A percentile compares a stretch with the other conserved stretches of the same genome.
Conservation (phyloP, 768 basidiomycete species). For the Coprinellus micaceus region DNA sequence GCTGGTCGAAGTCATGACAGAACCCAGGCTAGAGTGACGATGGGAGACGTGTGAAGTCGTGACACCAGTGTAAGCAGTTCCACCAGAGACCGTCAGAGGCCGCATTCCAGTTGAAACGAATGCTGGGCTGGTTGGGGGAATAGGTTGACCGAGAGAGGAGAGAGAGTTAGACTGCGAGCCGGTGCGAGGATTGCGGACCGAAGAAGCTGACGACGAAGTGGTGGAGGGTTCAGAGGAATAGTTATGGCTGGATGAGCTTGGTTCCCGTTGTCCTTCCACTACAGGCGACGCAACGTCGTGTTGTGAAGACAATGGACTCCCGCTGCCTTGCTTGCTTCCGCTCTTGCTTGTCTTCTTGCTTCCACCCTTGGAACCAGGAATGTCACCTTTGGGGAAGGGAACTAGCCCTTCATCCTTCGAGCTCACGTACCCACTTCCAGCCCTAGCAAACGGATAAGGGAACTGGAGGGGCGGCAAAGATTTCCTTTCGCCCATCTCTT, state of each 20-base stretch:
- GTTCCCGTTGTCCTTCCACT: slow-evolving; percentile 31
- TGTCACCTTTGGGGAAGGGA: slow-evolving; percentile 57
- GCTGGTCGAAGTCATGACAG: neutral
- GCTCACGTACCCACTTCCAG: slow-evolving; percentile 53
- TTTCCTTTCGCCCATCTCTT: slow-evolving; percentile 45
- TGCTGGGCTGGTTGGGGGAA: slow-evolving; percentile 38
- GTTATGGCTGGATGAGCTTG: slow-evolving; percentile 12
- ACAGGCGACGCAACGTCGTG: slow-evolving; percentile 24
- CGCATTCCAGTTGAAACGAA: neutral
- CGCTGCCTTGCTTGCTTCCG: slow-evolving; percentile 14
- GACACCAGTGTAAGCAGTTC: neutral
- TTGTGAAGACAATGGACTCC: slow-evolving; percentile 15
- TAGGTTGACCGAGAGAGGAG: slow-evolving; percentile 80
- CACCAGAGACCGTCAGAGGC: neutral
- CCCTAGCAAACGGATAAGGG: slow-evolving; percentile 70
- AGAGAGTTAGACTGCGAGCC: slow-evolving; percentile 75
- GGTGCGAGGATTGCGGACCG: slow-evolving; percentile 33
- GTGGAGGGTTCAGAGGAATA: slow-evolving; percentile 8
- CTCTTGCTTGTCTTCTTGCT: slow-evolving; percentile 17
- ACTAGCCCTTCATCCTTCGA: slow-evolving; percentile 50
- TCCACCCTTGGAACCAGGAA: slow-evolving; percentile 40
- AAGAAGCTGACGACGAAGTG: slow-evolving; percentile 1
- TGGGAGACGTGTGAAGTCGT: neutral
- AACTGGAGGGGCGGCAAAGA: slow-evolving; percentile 45
- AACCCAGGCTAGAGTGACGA: neutral